phyloP scores from a whole-genome alignment of 805 yeast species.

The Phaffomyces antillensis region DNA sequence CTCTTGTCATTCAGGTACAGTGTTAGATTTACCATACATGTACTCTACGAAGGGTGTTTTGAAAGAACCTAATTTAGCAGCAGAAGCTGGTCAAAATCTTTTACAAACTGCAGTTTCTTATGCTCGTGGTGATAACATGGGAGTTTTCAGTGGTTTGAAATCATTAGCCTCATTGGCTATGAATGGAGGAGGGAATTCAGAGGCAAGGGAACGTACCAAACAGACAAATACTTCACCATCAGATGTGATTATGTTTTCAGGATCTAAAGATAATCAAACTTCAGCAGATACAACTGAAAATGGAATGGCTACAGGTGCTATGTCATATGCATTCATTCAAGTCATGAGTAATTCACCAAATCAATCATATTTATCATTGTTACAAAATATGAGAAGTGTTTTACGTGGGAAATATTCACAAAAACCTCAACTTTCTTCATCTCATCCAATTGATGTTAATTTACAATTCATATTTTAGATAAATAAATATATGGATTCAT shows the following conservation, averaged over 20 bases:
- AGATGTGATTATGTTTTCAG: conserved; percentile 69
- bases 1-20: conserved; percentile 84
- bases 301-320: conserved; percentile 74
- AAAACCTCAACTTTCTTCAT: conserved; percentile 74
- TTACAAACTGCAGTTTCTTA: conserved; percentile 53
- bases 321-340: conserved; percentile 70
- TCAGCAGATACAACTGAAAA: conserved; percentile 74
- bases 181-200: conserved; percentile 31
- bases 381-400: conserved; percentile 63
- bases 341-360: conserved; percentile 54
- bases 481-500: neutral
- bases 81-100: conserved; percentile 67
- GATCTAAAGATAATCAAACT: conserved; percentile 81
- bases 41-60: conserved; percentile 80
- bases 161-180: conserved; percentile 35
- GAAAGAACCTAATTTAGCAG: conserved; percentile 73
- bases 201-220: conserved; percentile 34
- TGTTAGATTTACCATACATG: conserved; percentile 68
- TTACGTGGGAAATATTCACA: conserved; percentile 63
- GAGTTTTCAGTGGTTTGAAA: conserved; percentile 36
- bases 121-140: conserved; percentile 46
- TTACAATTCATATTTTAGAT: conserved; percentile 33
- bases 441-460: conserved; percentile 72
- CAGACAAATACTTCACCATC: conserved; percentile 64
- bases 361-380: conserved; percentile 61